Percentiles rank a stretch among this genome's conserved stretches.
Conservation (phyloP, 441 rosid species). For the Biscutella laevigata region DNA sequence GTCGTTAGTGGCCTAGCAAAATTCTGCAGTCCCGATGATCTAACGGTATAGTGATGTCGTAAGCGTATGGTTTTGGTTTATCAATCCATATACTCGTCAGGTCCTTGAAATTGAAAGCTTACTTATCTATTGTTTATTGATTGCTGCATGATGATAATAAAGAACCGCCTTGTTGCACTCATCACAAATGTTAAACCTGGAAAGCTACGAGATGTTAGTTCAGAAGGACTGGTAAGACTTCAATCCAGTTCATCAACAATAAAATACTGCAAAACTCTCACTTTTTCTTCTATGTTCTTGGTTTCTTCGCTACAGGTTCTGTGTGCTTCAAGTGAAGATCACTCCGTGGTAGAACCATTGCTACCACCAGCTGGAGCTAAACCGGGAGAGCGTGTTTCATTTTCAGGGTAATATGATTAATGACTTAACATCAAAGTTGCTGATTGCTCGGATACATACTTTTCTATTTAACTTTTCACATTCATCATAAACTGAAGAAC, state of each 20-base stretch:
- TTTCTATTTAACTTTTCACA: not conserved
- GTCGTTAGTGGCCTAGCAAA: constrained; percentile 98
- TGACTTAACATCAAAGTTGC: not conserved
- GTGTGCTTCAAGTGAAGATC: constrained; percentile 86
- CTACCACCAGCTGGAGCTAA: constrained; percentile 76
- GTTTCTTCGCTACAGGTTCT: constrained; percentile 45
- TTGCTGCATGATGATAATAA: constrained; percentile 27
- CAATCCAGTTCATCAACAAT: not conserved
- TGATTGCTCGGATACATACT: not conserved
- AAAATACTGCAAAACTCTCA: not conserved
- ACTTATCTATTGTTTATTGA: constrained; percentile 17
- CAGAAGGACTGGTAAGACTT: constrained; percentile 83
- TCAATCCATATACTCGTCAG: not conserved
- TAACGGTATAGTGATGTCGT: constrained; percentile 44
- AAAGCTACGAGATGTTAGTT: constrained; percentile 84
- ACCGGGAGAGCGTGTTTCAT: constrained; percentile 63
- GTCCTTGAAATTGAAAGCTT: constrained; percentile 15
- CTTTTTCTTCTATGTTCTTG: constrained; percentile 1
- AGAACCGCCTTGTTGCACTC: constrained; percentile 71
- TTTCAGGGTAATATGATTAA: constrained; percentile 49
- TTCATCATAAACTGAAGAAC: not conserved
- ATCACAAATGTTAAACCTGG: constrained; percentile 97
- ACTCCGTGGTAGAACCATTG: constrained; percentile 69
- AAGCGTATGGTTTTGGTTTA: not conserved
- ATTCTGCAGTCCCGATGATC: constrained; percentile 68